Evolutionary conservation across 2,329 filamentous ascomycete species (phyloP), one percentile per base, ranked within the genome.

Genomic region (Paecilomyces dactylethromorphus): DNA sequence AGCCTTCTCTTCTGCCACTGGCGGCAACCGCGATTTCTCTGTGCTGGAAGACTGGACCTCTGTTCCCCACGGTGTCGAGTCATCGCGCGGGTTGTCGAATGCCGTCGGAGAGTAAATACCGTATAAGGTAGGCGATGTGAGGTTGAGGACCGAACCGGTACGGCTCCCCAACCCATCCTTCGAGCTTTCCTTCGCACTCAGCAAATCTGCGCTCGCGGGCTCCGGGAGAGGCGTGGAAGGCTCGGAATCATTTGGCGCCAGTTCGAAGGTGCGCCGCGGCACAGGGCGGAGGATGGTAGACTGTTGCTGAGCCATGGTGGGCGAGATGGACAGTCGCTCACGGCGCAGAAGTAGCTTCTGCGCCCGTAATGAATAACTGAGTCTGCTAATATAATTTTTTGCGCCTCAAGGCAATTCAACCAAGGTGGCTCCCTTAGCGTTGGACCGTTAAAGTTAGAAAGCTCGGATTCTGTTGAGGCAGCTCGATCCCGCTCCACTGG

Each of bases 81-180:
- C 86, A 63, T 85, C 84, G 60, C 68, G 79, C 73, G 64, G 82
- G 76, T 63, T 75, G 52, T 83, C 79, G 59, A 83, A 83, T 32
- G 82, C 81, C 0, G 84, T 84, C 6, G 86, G 86, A 11, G 87
- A 87, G 79, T 96, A 99, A 68, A 99, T 99, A 57, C 94, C 93
- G 65, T 89, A 90, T 4, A 99, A 83, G 0, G 94, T 96, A 1
- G 91, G 92, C 10, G 90, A 88, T 3, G 91, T 96, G 60, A 99
- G 82, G 71, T 97, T 96, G 69, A 92, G 79, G 59, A 91, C 84
- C 10, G 91, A 96, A 64, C 88, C 86, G 24, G 87, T 89, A 59
- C 90, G 86, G 69, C 84, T 87, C 64, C 85, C 79, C 64, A 71
- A 33, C 63, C 67, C 51, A 64, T 71, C 67, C 31, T 72, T 74